Evolutionary conservation across 495 filamentous ascomycete genomes (phyloP), one percentile per base, ranked within the genome.

Genomic region (Wilcoxina mikolae): DNA sequence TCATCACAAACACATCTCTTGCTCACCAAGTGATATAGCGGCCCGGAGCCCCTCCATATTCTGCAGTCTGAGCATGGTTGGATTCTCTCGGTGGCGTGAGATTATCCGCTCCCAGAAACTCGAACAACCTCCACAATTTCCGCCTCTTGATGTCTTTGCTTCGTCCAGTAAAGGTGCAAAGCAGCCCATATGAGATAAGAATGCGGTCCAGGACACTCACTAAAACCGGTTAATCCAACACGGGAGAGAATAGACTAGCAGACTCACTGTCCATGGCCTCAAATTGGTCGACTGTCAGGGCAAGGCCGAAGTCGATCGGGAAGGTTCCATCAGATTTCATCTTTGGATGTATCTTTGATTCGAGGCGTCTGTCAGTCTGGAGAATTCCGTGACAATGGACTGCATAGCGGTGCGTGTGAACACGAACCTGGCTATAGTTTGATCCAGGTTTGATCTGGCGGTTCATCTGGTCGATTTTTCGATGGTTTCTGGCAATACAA

Each of bases 331-430:
- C 51, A 5, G 29, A 20, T 45, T 47, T 58, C 51, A 52, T 33
- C 18, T 60, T 60, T 11, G 58, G 58, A 4, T 60, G 58, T 7
- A 60, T n/a, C n/a, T n/a, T n/a, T n/a, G n/a, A n/a, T n/a, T n/a
- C n/a, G n/a, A n/a, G n/a, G n/a, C n/a, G n/a, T n/a, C n/a, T n/a
- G n/a, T n/a, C n/a, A n/a, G n/a, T n/a, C n/a, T n/a, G n/a, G n/a
- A n/a, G n/a, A n/a, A n/a, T n/a, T n/a, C n/a, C n/a, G n/a, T n/a
- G n/a, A n/a, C n/a, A n/a, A n/a, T n/a, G n/a, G n/a, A n/a, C n/a
- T n/a, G n/a, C n/a, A n/a, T n/a, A n/a, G n/a, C n/a, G n/a, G n/a
- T n/a, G n/a, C n/a, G n/a, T n/a, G n/a, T n/a, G n/a, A n/a, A n/a
- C n/a, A n/a, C n/a, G n/a, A n/a, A n/a, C 22, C 12, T 60, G 35